Base-by-base conservation (phyloP, 176 grass and related monocot genomes). In the Bromus sterilis region DNA sequence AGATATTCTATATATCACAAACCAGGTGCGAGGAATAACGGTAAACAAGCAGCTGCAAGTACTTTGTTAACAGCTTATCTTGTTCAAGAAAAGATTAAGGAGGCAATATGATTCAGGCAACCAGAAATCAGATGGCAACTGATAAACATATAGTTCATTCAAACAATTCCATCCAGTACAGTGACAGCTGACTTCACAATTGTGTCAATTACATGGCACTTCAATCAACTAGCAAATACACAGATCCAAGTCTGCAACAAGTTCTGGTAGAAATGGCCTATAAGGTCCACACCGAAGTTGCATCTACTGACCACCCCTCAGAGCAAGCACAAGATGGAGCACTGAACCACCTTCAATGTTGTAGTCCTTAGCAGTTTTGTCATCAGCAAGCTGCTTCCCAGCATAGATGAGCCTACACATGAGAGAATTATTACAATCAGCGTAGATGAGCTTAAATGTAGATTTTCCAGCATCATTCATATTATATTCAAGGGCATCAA, bases 361-460 rank as follows among this genome's bases (percentile, higher is more conserved):
- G 86, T 98, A 95, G 73, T 95, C 96, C 79, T 95, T 98, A 0
- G 93, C 91, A 21, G 89, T 95, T 83, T 98, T 98, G 63, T 93
- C 91, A 87, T 98, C 96, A 66, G 90, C 95, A 8, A 98, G 90
- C 48, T 98, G 95, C 90, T 93, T 98, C 56, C 92, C 92, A n/a
- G 92, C 95, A 84, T 95, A 98, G 66, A 98, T 93, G 23, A 98
- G 86, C 86, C 90, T 95, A 53, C 10, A 66, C 60, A 83, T 44
- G 21, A 0, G 5, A 63, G 2, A 33, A 79, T 9, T 44, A 59
- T 66, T 18, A 56, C 35, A 20, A 67, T 82, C 2, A 77, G 34
- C 25, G 7, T 51, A 71, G 5, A 26, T 4, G 48, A 37, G 66
- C 32, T 58, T 16, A 68, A 43, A 11, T 33, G 7, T 41, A 10